Evolutionary conservation across 257 asterid species (phyloP).

Genomic region (Nicotiana attenuata): DNA sequence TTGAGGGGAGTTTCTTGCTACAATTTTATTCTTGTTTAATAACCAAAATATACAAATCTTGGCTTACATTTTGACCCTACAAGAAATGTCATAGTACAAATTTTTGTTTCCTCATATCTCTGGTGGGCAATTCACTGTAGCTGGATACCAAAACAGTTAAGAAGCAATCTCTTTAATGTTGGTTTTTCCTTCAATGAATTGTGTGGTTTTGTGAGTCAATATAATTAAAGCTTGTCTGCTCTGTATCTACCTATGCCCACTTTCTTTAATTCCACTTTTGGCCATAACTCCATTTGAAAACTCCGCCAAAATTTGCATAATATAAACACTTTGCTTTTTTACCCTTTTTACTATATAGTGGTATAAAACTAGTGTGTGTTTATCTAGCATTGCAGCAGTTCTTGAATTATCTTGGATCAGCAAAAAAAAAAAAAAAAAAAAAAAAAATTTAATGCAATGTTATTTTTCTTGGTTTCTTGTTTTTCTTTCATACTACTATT

Average conservation of each 20-base stretch:
- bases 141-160: slow-evolving; percentile 25
- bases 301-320: neutral
- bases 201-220: slow-evolving; percentile 61
- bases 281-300: neutral
- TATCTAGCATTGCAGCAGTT: neutral
- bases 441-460: too few relatives aligned
- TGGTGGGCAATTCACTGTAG: slow-evolving; percentile 30
- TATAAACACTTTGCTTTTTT: too few relatives aligned
- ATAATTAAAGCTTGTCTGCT: slow-evolving; percentile 53
- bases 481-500: slow-evolving; percentile 59
- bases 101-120: slow-evolving; percentile 2
- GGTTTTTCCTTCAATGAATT: slow-evolving; percentile 23
- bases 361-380: slow-evolving; percentile 1
- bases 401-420: neutral
- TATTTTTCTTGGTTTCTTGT: slow-evolving; percentile 55
- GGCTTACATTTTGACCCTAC: too few relatives aligned
- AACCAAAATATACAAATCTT: too few relatives aligned
- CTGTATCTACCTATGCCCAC: slow-evolving; percentile 30
- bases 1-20: slow-evolving; percentile 10
- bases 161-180: slow-evolving; percentile 15
- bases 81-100: neutral
- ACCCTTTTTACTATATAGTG: neutral
- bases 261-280: slow-evolving; percentile 11
- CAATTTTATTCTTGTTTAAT: slow-evolving; percentile 13
- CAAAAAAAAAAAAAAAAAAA: neutral